Evolutionary conservation across 768 basidiomycete species (phyloP).

Genomic region (Panaeolus papilionaceus): DNA sequence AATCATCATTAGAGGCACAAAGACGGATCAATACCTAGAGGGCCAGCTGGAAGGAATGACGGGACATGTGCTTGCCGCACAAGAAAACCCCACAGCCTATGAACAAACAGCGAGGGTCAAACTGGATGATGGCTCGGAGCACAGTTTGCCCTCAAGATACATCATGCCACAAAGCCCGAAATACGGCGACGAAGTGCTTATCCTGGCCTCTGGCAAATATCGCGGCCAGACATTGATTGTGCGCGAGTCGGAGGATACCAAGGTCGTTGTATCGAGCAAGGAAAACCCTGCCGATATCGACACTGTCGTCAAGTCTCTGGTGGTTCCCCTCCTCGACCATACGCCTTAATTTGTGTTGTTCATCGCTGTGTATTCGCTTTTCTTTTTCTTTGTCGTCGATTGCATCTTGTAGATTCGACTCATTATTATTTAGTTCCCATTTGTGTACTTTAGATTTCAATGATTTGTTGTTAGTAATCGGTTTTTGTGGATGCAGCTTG

Average conservation of each 20-base stretch:
- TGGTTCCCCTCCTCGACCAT: conserved; percentile 40
- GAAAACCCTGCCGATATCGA: conserved; percentile 40
- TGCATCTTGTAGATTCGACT: not conserved
- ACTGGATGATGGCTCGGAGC: conserved; percentile 36
- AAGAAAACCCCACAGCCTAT: conserved; percentile 35
- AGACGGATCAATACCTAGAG: conserved; percentile 38
- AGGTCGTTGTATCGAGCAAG: conserved; percentile 45
- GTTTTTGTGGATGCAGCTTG: not conserved
- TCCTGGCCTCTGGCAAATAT: conserved; percentile 51
- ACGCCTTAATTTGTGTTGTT: conserved; percentile 6
- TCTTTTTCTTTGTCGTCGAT: not conserved
- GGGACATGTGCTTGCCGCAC: conserved; percentile 40
- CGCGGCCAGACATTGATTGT: conserved; percentile 54
- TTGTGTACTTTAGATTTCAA: not conserved
- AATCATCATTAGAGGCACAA: conserved; percentile 45
- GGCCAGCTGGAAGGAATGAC: conserved; percentile 41
- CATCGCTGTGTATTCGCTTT: not conserved
- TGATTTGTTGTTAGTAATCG: not conserved
- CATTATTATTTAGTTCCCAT: conserved; percentile 3
- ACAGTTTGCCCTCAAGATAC: conserved; percentile 35
- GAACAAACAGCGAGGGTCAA: conserved; percentile 44
- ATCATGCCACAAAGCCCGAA: conserved; percentile 36
- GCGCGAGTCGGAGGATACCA: conserved; percentile 41
- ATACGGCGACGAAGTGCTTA: conserved; percentile 50
- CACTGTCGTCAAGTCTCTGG: conserved; percentile 39